Evolutionary conservation across 768 basidiomycete genomes (phyloP), one percentile per base, ranked within the genome.

Genomic region (Pholiota conissans): DNA sequence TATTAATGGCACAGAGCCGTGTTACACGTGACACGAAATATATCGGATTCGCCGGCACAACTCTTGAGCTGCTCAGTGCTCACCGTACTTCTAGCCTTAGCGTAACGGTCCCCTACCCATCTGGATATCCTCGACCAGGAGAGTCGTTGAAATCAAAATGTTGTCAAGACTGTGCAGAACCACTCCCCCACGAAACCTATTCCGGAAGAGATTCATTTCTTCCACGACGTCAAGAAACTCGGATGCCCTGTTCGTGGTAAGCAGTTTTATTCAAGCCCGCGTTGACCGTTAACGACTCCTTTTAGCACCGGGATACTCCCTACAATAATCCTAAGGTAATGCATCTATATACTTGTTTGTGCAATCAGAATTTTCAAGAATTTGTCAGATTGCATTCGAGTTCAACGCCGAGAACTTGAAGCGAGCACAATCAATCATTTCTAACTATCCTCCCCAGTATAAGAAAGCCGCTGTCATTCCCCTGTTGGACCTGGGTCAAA

Each of bases 391-490:
- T 74, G 82, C 90, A 10, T 99, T 99, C 74, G 84, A 90, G 64
- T 95, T 96, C 76, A 78, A 80, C 57, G 67, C 83, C 0, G 89
- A 87, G 68, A 98, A 96, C 78, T 66, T 87, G 74, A 91, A 91
- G 79, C 83, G 84, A 32, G 95, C 94, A 0, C 66, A 95, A 60
- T 89, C 93, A 71, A 91, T 98, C 75, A 92, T 98, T 71, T 81
- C 91, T 39, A 87, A 86, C 64, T 99, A 99, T 78, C 96, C 96
- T 20, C 83, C 93, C 52, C 95, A 98, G 68, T 99, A 98, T 83
- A 97, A 94, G 84, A 99, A 99, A 74, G 96, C 95, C 16, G 97
- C 97, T 27, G 89, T 93, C 65, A 98, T 99, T 70, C 97, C 97
- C 47, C 81, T 99, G 29, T 87, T 99, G 57, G 95, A 98, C 74